Evolutionary conservation across 805 yeast species (phyloP).

Genomic region (Starmerella stigmatis): DNA sequence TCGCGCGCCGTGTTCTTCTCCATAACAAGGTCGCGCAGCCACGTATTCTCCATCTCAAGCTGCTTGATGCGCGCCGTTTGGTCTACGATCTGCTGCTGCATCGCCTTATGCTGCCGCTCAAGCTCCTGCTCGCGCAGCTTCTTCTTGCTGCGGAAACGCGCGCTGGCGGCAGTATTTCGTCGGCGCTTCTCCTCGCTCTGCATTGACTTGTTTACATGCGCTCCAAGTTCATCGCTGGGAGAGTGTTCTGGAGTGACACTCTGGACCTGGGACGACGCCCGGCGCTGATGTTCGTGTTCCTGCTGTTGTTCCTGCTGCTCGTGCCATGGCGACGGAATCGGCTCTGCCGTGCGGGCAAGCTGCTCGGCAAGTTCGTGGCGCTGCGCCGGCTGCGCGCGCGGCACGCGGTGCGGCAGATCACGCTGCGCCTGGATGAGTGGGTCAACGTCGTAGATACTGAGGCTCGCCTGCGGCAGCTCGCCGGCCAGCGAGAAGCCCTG

Average conservation of each 20-base stretch:
- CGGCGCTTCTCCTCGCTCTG: slow-evolving; percentile 62
- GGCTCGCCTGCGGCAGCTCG: slow-evolving; percentile 26
- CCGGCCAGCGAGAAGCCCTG: slow-evolving; percentile 30
- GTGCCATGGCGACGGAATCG: no score
- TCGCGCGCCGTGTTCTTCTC: slow-evolving; percentile 47
- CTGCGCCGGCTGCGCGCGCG: slow-evolving; percentile 14
- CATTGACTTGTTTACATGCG: background rate
- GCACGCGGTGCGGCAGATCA: slow-evolving; percentile 6
- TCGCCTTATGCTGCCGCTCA: slow-evolving; percentile 63
- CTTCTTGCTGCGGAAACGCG: slow-evolving; percentile 85
- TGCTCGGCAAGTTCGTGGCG: slow-evolving; percentile 20
- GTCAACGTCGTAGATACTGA: slow-evolving; percentile 20
- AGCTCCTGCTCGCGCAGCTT: slow-evolving; percentile 85
- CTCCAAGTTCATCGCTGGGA: background rate
- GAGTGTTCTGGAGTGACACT: background rate
- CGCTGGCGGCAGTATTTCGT: slow-evolving; percentile 88
- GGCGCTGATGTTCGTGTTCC: no score
- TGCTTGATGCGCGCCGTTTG: slow-evolving; percentile 70
- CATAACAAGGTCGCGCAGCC: slow-evolving; percentile 71
- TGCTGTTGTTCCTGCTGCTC: no score
- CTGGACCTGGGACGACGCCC: slow-evolving; percentile 1
- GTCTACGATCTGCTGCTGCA: slow-evolving; percentile 53
- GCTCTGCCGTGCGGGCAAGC: slow-evolving; percentile 9
- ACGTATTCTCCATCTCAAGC: slow-evolving; percentile 84
- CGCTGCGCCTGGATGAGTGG: slow-evolving; percentile 19